These are phyloP conservation scores for Rhizodiscina lignyota DNA, from an alignment of 495 filamentous ascomycete species.

Conservation along the genomic window DNA sequence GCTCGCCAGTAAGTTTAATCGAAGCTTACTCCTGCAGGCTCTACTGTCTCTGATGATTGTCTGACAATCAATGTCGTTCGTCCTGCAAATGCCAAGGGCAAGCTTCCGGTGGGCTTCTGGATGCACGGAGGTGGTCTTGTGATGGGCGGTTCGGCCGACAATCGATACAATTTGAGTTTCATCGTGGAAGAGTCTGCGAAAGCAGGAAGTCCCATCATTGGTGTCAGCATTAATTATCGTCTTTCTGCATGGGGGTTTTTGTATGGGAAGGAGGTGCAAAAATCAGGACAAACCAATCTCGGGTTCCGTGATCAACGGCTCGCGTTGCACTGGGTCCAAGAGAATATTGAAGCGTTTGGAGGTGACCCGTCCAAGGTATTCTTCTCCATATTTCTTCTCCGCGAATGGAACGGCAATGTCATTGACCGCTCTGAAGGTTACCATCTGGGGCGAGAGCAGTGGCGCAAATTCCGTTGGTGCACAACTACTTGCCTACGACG, in stretches of 20 bases:
- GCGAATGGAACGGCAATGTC: too few relatives aligned
- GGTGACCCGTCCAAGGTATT: conserved; percentile 16
- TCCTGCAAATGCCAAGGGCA: too few relatives aligned
- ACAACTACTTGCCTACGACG: conserved; percentile 21
- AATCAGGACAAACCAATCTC: conserved; percentile 35
- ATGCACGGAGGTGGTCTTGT: conserved; percentile 36
- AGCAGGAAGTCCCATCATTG: conserved; percentile 42
- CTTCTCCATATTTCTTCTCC: too few relatives aligned
- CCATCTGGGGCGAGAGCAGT: conserved; percentile 15
- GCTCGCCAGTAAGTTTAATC: too few relatives aligned
- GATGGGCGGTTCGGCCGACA: conserved; percentile 15
- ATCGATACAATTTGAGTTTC: conserved; percentile 33
- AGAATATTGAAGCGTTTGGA: conserved; percentile 25
- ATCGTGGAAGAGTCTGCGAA: conserved; percentile 33
- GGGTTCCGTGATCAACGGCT: conserved; percentile 41
- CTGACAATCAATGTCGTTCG: conserved; percentile 46
- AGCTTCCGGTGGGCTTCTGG: conserved; percentile 51
- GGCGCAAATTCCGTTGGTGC: conserved; percentile 16
- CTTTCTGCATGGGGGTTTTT: conserved; percentile 38
- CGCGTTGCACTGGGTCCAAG: conserved; percentile 42
- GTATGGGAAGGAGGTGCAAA: conserved; percentile 18
- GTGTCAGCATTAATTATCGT: conserved; percentile 41
- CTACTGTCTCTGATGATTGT: too few relatives aligned
- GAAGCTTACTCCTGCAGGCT: too few relatives aligned
- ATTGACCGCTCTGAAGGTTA: too few relatives aligned